Evolutionary conservation across 1,139 yeast species (phyloP), one percentile per base, ranked within the genome.

Genomic region (Trichomonascaceae sp.): DNA sequence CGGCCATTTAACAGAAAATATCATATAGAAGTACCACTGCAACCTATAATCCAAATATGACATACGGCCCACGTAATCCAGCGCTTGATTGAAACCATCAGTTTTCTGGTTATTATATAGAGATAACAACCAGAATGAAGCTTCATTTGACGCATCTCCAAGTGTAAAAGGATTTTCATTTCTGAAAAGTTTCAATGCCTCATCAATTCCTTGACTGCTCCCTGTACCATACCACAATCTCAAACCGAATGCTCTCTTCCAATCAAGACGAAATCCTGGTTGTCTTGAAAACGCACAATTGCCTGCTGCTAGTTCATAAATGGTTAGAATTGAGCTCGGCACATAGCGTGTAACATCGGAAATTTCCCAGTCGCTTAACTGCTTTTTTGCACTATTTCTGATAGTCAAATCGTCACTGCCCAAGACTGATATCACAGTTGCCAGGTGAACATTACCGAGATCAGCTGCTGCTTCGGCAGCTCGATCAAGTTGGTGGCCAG

Each of bases 291-390:
- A 53, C 1, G 61, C 55, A 5, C 64, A 62, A 45, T 72, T 66
- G 12, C 96, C 95, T 1, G 86, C 74, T 19, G 91, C 73, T 2
- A 91, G 70, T 58, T 81, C 81, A 66, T 84, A 85, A 0, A 88
- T 75, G 56, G 82, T 81, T 6, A 81, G 66, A 27, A 87, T 69
- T 6, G 78, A 71, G 1, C 53, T 55, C 0, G 95, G 90, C 49
- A 87, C 78, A 9, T 70, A 68, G 6, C 69, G 66, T 1, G 74
- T 47, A 0, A 75, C 61, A 4, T 76, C 69, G n/a, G 71, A 70
- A 1, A 69, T 70, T 13, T 67, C 65, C 98, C 98, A 91, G 50
- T 78, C 81, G 2, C 73, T 70, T 20, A 91, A 69, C 49, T 56
- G 60, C 17, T 49, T 18, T 6, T 66, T 61, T 0, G 96, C 91